Evolutionary conservation across 768 basidiomycete genomes (phyloP), one percentile per base, ranked within the genome.

Genomic region (Collybia nuda): DNA sequence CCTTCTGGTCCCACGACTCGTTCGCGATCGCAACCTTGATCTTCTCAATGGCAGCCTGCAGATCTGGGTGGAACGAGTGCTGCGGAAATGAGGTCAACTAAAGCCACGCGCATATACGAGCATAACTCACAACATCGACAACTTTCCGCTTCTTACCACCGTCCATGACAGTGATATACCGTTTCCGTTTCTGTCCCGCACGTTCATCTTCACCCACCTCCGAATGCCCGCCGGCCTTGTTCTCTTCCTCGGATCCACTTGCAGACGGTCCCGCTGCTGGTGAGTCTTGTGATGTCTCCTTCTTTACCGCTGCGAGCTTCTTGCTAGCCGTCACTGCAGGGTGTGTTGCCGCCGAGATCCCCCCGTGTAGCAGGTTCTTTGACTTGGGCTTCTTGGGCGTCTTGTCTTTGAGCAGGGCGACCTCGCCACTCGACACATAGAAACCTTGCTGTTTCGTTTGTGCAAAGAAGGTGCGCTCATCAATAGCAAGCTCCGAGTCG

Each of bases 381-480:
- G 84, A 84, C 65, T 84, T 86, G 1, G 85, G 82, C 62, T 89
- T 89, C 72, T 85, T 87, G 19, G 84, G 81, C 0, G 85, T 73
- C 68, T 84, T 85, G 71, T 93, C 88, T 63, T 88, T 89, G 60
- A 93, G 73, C 11, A 98, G 66, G 3, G 92, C 92, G 12, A 98
- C 88, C 60, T 91, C 87, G 2, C 94, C 94, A 26, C 81, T 81
- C 5, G 88, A 90, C 8, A 98, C 94, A 62, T 94, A 96, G 74
- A 95, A 97, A 1, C 92, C 93, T 51, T 88, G 85, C 60, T 95
- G 92, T 67, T 89, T 92, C 4, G 95, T 96, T 66, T 92, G 86
- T 4, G 89, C 92, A 59, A 94, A 90, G 70, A 81, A 92, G 2
- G 88, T 93, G 4, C 96, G 86, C 63, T 95, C 85, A 71, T 98